A percentile compares a stretch with the other conserved stretches of the same genome.
phyloP scores from a whole-genome alignment of 2,329 filamentous ascomycete species.

The Beauveria sp. region DNA sequence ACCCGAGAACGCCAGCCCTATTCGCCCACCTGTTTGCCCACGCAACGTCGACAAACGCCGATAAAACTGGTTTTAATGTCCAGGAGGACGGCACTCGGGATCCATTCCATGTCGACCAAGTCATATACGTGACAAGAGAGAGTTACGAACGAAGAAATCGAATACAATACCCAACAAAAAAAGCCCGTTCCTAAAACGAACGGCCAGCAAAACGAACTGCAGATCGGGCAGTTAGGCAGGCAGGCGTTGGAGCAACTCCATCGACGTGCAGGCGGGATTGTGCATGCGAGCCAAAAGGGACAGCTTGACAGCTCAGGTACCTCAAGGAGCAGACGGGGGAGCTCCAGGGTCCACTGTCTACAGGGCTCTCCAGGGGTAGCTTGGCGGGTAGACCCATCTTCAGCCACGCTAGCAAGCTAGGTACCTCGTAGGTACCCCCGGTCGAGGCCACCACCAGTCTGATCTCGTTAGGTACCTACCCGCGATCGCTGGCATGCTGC shows the following conservation, averaged over 20 bases:
- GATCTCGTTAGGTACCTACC: no score
- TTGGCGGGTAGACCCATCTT: neutral
- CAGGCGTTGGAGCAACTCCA: neutral
- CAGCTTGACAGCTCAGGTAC: neutral
- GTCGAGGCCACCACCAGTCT: neutral
- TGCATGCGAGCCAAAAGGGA: neutral
- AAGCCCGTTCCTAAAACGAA: neutral
- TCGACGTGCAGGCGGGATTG: neutral
- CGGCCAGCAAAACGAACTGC: neutral
- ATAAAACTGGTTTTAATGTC: slow-evolving; percentile 6
- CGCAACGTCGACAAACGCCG: neutral
- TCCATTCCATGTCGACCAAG: neutral
- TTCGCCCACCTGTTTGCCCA: neutral
- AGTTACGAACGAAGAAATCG: neutral
- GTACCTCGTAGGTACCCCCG: neutral
- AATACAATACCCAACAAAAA: neutral
- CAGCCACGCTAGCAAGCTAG: neutral
- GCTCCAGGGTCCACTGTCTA: no score
- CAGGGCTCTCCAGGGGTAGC: neutral
- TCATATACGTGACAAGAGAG: neutral
- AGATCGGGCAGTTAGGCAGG: neutral
- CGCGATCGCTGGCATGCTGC: neutral
- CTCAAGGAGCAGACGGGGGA: neutral
- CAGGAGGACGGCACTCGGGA: neutral
- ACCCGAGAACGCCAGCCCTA: neutral